These are phyloP conservation scores for Moelleriella libera DNA, from an alignment of 2,329 filamentous ascomycete genomes.

Conservation along the genomic window DNA sequence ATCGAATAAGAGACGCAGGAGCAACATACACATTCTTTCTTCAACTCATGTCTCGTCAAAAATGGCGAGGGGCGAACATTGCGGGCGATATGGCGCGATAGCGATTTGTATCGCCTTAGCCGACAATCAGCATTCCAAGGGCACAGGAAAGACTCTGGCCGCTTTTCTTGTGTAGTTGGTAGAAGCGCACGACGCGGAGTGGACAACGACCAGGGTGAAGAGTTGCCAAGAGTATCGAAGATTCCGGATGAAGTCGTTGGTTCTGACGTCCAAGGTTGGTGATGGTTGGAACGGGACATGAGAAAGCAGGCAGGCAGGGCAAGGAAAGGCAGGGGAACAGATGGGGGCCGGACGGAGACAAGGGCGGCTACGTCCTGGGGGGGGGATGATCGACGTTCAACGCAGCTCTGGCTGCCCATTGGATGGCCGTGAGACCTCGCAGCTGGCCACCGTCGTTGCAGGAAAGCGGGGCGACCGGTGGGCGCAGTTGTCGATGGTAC, in stretches of 20 bases:
- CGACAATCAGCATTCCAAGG: background rate
- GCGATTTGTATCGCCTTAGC: conserved; percentile 4
- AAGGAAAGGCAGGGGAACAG: background rate
- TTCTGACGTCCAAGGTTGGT: background rate
- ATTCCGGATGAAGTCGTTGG: background rate
- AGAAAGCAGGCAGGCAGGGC: background rate
- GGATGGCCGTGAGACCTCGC: background rate
- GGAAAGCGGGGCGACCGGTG: background rate
- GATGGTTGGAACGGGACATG: background rate
- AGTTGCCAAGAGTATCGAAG: background rate
- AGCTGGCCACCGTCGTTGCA: background rate
- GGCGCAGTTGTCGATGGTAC: background rate
- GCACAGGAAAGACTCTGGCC: background rate
- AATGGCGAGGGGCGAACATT: conserved; percentile 17
- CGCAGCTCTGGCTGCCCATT: background rate
- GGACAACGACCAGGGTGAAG: background rate
- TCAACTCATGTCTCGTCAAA: conserved; percentile 23
- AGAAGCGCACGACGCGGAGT: background rate
- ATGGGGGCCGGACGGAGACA: background rate
- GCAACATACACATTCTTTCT: conserved; percentile 27
- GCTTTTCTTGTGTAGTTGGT: background rate
- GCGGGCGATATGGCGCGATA: conserved; percentile 15
- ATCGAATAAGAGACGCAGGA: background rate
- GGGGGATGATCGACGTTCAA: background rate
- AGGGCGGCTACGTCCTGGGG: too few relatives aligned